Base-by-base conservation (phyloP, 768 basidiomycete genomes). In the Chalciporus piperatus region DNA sequence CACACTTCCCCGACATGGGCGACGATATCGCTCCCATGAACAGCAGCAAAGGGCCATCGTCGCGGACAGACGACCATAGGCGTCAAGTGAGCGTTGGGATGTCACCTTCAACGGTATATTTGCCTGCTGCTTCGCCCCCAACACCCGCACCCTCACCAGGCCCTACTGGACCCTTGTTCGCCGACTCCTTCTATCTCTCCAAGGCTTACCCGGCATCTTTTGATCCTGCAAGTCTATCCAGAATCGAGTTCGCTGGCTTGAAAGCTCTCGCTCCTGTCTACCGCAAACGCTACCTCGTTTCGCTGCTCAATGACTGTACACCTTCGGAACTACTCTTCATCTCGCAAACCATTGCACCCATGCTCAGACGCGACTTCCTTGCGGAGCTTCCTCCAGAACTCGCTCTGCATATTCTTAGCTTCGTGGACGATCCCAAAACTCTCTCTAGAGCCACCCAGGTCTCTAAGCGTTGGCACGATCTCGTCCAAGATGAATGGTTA, bases 401-500 rank as follows among this genome's bases (percentile, higher is more conserved):
- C 13, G 79, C 83, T 0, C 67, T 93, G 19, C 80, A 92, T 59
- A 79, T 94, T 48, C 75, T 97, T 32, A 69, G 76, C 50, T 94
- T 84, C 66, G 74, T 96, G 39, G 83, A 92, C 50, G 86, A 92
- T 41, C 84, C 89, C 0, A 71, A 72, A 39, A 84, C 87, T 0
- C 81, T 97, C 10, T 74, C 82, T 0, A 74, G 89, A 11, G 87
- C 87, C 0, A 74, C 79, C 37, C 76, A 79, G 30, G 94, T 95
- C 25, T 87, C 84, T 58, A 72, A 74, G 47, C 75, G 76, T 44
- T 98, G 95, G 95, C 70, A 76, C 13, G 70, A 66, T 14, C 76
- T 97, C 6, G 75, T 85, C 7, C 70, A 76, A 41, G 92, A 93
- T 60, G 91, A 95, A 57, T 77, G 74, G 56, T 74, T 90, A 11